Base-by-base conservation (phyloP, 495 filamentous ascomycete species). In the Cudoniella acicularis region DNA sequence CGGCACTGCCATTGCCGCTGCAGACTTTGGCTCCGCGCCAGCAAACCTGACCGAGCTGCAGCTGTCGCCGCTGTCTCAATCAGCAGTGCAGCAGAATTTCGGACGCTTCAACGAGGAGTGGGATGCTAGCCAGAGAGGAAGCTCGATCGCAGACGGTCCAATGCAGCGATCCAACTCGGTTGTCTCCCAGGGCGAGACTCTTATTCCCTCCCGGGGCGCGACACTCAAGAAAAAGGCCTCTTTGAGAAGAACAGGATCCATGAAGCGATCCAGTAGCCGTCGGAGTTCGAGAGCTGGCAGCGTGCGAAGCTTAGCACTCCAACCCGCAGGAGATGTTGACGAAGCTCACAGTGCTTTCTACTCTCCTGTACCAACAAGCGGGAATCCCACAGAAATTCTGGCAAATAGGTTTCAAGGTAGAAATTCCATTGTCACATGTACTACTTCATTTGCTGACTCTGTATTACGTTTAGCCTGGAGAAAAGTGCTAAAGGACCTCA, bases 401-500 rank as follows among this genome's bases (percentile, higher is more conserved):
- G 89, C 90, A 22, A 90, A 87, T 63, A 85, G 94, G 54, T 98
- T 98, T 70, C 87, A 96, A 77, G 83, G 92, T 96, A 77, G 52
- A 83, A 73, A 30, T 26, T 55, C 24, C 6, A 42, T 49, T 21
- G 13, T 16, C 17, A 40, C 41, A 40, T 11, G 47, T 17, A 25
- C 47, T 20, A 56, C n/a, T 20, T 21, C 18, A 46, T 3, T 54
- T 40, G 43, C 17, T 51, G 24, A 56, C n/a, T 53, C 13, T 9
- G 16, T 49, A 30, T 2, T 1, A 11, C 53, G 49, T 51, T 20
- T 61, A 96, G 94, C 90, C 52, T 98, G 94, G 94, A 82, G 94
- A 40, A 96, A 96, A 78, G 79, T 96, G 11, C 80, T 98, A 26
- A 98, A 98, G 71, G 92, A 96, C 65, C 78, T 96, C 41, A 96